Percentiles rank a stretch among this genome's conserved stretches.
phyloP scores from a whole-genome alignment of 108 stramenopile species.

The Cyclotella sp. region DNA sequence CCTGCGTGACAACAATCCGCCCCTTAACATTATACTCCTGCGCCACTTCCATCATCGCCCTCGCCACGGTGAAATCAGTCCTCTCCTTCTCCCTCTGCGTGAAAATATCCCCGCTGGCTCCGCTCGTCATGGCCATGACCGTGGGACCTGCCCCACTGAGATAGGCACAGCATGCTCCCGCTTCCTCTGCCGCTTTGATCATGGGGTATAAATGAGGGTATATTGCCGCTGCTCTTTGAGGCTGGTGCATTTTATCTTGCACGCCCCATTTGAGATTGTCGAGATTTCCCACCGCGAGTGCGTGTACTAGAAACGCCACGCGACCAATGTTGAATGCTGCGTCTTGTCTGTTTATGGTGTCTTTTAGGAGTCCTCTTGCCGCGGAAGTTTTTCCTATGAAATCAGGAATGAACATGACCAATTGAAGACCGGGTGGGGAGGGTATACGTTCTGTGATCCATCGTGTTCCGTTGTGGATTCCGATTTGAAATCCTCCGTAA shows the following conservation, averaged over 20 bases:
- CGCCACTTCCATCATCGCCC: slow-evolving; percentile 93
- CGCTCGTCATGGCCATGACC: slow-evolving; percentile 97
- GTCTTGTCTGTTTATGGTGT: slow-evolving; percentile 80
- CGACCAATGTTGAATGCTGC: slow-evolving; percentile 98
- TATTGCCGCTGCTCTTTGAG: slow-evolving; percentile 90
- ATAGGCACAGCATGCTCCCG: slow-evolving; percentile 95
- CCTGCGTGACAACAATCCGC: slow-evolving; percentile 78
- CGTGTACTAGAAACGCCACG: slow-evolving; percentile 94
- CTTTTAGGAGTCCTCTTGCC: slow-evolving; percentile 83
- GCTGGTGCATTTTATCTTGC: slow-evolving; percentile 97
- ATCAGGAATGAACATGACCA: slow-evolving; percentile 97
- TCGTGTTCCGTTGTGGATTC: slow-evolving; percentile 96
- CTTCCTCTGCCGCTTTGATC: slow-evolving; percentile 92
- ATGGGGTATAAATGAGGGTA: slow-evolving; percentile 95
- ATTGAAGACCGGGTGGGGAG: slow-evolving; percentile 87
- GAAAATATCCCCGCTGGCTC: slow-evolving; percentile 97
- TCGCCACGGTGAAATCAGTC: slow-evolving; percentile 91
- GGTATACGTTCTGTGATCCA: slow-evolving; percentile 96
- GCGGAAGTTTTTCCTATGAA: slow-evolving; percentile 96
- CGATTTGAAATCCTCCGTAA: slow-evolving; percentile 98
- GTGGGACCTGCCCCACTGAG: slow-evolving; percentile 96
- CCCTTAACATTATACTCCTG: slow-evolving; percentile 81
- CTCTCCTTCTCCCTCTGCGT: slow-evolving; percentile 96
- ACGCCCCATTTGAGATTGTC: slow-evolving; percentile 93
- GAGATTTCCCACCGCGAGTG: slow-evolving; percentile 87